These are phyloP conservation scores for Chenopodium suecicum DNA, from an alignment of 148 eudicot genomes.

Conservation along the genomic window DNA sequence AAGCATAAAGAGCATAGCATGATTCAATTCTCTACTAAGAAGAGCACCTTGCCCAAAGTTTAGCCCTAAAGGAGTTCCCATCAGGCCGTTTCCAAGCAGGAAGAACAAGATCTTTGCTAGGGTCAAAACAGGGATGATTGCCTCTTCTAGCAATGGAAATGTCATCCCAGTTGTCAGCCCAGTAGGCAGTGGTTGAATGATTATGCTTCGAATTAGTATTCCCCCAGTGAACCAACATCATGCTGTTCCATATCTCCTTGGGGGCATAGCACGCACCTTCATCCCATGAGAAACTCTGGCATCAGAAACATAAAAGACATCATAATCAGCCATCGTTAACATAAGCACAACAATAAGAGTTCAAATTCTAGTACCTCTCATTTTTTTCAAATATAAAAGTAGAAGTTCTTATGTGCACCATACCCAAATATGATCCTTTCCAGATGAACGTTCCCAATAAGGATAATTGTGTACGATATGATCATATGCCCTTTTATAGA, in stretches of 20 bases:
- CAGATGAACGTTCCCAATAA: conserved; percentile 87
- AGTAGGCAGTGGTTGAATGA: conserved; percentile 90
- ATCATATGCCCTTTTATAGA: conserved; percentile 72
- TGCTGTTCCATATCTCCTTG: conserved; percentile 97
- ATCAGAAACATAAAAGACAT: conserved; percentile 33
- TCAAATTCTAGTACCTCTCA: neutral
- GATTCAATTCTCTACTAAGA: conserved; percentile 1
- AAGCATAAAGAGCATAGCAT: neutral
- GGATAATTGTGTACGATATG: conserved; percentile 74
- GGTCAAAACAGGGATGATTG: conserved; percentile 86
- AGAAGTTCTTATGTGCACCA: conserved; percentile 18
- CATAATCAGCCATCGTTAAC: conserved; percentile 16
- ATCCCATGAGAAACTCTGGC: conserved; percentile 97
- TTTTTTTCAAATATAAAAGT: neutral
- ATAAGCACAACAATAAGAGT: neutral
- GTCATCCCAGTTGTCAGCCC: conserved; percentile 81
- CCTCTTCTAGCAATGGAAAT: conserved; percentile 78
- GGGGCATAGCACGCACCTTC: conserved; percentile 99
- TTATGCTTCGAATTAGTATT: conserved; percentile 90
- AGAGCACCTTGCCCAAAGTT: conserved; percentile 76
- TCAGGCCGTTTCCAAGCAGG: conserved; percentile 97
- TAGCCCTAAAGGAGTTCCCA: conserved; percentile 50
- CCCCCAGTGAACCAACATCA: conserved; percentile 99
- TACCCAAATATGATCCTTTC: conserved; percentile 93
- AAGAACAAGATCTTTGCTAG: conserved; percentile 88